Conservation (phyloP, 1,284 basidiomycete species). For the Mycosarcoma mackinlayi region DNA sequence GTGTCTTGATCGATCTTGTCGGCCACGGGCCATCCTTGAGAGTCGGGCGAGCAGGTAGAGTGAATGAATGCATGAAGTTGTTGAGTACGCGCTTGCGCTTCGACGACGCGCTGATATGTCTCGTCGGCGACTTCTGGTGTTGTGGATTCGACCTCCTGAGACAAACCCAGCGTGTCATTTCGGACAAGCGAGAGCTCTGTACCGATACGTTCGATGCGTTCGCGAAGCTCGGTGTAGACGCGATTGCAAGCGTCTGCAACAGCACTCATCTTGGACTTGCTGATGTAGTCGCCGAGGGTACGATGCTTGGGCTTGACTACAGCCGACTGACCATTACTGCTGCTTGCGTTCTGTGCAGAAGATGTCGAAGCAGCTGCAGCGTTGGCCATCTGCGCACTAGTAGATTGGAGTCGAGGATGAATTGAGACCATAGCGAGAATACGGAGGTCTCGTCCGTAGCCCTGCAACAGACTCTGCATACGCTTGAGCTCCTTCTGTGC, state of each 20-base stretch:
- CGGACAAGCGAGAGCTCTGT: conserved; percentile 43
- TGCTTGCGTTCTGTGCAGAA: conserved; percentile 19
- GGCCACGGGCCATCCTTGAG: conserved; percentile 61
- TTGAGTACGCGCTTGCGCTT: conserved; percentile 35
- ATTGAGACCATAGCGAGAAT: conserved; percentile 59
- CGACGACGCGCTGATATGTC: conserved; percentile 49
- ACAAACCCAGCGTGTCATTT: conserved; percentile 48
- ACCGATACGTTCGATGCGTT: conserved; percentile 37
- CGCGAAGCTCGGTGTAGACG: conserved; percentile 49
- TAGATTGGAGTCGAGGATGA: conserved; percentile 50
- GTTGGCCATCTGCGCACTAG: conserved; percentile 20
- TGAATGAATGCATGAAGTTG: conserved; percentile 44
- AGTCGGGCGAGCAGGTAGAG: conserved; percentile 52
- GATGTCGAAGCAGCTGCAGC: conserved; percentile 22
- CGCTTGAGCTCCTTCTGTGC: conserved; percentile 52
- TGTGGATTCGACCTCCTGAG: conserved; percentile 53
- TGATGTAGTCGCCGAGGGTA: conserved; percentile 62
- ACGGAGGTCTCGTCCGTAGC: conserved; percentile 58
- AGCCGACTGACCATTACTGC: conserved; percentile 14
- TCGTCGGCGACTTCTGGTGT: conserved; percentile 51
- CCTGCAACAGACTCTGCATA: conserved; percentile 60
- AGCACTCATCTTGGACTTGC: conserved; percentile 52
- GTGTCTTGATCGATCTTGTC: conserved; percentile 43
- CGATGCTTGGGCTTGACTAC: conserved; percentile 32
- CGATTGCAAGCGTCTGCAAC: conserved; percentile 55